phyloP scores from a whole-genome alignment of 345 rosid genomes.

The Pistacia vera region DNA sequence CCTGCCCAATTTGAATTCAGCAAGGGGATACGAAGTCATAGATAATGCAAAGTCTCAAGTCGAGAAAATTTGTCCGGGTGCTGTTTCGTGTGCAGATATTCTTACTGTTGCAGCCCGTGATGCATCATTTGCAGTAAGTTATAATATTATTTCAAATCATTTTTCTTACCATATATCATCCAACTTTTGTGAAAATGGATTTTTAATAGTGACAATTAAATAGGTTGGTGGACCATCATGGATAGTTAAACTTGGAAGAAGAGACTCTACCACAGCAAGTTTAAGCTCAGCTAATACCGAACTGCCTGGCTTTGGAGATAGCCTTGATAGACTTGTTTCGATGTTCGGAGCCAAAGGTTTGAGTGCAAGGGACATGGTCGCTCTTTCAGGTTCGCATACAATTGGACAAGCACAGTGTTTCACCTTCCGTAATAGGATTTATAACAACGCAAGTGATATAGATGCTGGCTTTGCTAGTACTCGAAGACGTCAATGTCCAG shows the following conservation, averaged over 20 bases:
- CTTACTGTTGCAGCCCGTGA: conserved; percentile 62
- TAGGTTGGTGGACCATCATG: conserved; percentile 47
- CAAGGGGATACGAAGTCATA: conserved; percentile 50
- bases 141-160: neutral
- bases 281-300: conserved; percentile 33
- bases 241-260: conserved; percentile 45
- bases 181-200: no score
- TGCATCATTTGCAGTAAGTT: conserved; percentile 39
- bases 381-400: conserved; percentile 63
- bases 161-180: neutral
- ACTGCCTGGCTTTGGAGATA: conserved; percentile 44
- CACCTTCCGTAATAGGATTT: conserved; percentile 45
- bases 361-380: conserved; percentile 58
- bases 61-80: conserved; percentile 51
- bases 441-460: conserved; percentile 44
- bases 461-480: conserved; percentile 48
- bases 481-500: conserved; percentile 43
- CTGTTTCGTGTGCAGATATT: conserved; percentile 41
- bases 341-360: conserved; percentile 50
- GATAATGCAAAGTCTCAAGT: conserved; percentile 50
- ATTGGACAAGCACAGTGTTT: conserved; percentile 56
- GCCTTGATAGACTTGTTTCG: conserved; percentile 37
- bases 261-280: conserved; percentile 44
- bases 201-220: no score
- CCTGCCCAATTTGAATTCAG: neutral